phyloP scores from a whole-genome alignment of 179 eudicot species.

The Corrigiola litoralis region DNA sequence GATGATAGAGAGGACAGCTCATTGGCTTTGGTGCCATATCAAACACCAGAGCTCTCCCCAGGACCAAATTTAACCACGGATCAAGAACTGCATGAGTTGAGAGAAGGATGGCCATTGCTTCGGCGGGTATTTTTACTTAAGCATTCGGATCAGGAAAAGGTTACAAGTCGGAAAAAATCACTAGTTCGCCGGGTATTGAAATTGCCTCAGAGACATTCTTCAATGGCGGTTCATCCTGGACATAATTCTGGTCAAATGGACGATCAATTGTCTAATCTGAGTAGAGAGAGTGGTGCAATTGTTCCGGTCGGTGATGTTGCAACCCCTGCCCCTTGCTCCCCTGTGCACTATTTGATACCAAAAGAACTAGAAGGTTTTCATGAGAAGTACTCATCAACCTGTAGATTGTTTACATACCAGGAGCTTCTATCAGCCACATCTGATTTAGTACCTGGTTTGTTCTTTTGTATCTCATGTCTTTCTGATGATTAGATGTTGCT shows the following conservation, averaged over 20 bases:
- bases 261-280: conserved; percentile 19
- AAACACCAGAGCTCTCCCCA: conserved; percentile 19
- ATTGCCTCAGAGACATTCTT: conserved; percentile 24
- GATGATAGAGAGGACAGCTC: conserved; percentile 21
- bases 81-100: conserved; percentile 27
- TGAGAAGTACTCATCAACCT: conserved; percentile 42
- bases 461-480: conserved; percentile 2
- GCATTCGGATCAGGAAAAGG: conserved; percentile 19
- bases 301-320: conserved; percentile 22
- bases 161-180: conserved; percentile 25
- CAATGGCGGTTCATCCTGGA: conserved; percentile 38
- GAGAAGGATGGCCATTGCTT: conserved; percentile 36
- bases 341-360: conserved; percentile 24
- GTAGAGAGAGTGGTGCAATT: conserved; percentile 29
- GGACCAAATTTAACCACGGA: conserved; percentile 1
- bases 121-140: conserved; percentile 33
- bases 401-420: conserved; percentile 39
- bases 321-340: conserved; percentile 24
- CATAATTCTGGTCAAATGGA: conserved; percentile 24
- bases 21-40: conserved; percentile 44
- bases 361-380: conserved; percentile 34
- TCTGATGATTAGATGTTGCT: not conserved
- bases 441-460: conserved; percentile 37
- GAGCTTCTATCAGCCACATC: conserved; percentile 46
- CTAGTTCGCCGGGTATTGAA: conserved; percentile 28